A percentile compares a stretch with the other conserved stretches of the same genome.
Conservation (phyloP, 208 protist species). For the Leishmania braziliensis region DNA sequence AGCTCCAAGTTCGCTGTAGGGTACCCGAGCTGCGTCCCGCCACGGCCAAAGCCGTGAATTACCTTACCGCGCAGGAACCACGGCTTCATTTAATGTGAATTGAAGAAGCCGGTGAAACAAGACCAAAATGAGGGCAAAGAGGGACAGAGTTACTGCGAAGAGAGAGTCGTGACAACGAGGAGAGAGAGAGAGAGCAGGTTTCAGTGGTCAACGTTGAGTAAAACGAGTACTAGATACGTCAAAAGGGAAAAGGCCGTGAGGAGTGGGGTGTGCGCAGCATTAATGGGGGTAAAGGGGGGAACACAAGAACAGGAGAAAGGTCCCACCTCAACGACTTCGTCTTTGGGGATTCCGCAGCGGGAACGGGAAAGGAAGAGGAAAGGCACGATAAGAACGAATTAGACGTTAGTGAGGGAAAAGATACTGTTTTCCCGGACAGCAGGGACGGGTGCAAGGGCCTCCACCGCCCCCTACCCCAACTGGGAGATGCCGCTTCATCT, state of each 20-base stretch:
- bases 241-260: no score
- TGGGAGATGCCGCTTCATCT: background rate
- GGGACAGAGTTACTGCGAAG: background rate
- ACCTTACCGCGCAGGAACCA: conserved; percentile 80
- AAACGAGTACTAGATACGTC: background rate
- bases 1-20: conserved; percentile 89
- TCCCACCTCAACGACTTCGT: background rate
- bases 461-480: background rate
- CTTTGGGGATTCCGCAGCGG: background rate
- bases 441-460: background rate
- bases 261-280: no score
- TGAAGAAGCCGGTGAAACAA: background rate
- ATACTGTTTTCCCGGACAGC: background rate
- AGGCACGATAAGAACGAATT: background rate
- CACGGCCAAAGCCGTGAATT: conserved; percentile 84
- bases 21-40: conserved; percentile 86
- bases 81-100: conserved; percentile 23
- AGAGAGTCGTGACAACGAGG: background rate
- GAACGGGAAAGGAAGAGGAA: background rate
- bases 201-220: background rate
- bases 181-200: background rate
- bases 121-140: background rate
- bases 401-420: background rate
- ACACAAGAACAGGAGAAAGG: background rate
- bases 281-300: background rate